These are phyloP conservation scores for Wickerhamomyces queroliae DNA, from an alignment of 805 yeast species.

Conservation along the genomic window DNA sequence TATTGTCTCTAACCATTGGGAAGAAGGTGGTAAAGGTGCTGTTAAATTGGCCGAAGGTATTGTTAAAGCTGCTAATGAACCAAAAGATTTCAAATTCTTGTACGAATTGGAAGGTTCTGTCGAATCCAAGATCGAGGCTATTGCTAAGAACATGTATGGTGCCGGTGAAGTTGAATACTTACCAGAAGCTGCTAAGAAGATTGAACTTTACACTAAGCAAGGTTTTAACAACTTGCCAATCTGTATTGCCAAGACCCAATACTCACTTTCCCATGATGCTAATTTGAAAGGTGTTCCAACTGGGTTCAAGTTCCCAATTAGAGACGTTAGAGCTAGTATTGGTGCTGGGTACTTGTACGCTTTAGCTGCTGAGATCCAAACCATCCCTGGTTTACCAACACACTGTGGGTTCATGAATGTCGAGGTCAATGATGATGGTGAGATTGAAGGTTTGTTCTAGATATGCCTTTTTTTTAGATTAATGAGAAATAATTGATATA, in stretches of 20 bases:
- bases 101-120: conserved; percentile 70
- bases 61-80: conserved; percentile 55
- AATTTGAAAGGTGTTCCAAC: conserved; percentile 90
- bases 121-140: conserved; percentile 71
- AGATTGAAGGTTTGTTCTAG: conserved; percentile 87
- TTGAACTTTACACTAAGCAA: conserved; percentile 75
- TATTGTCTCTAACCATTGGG: conserved; percentile 91
- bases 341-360: conserved; percentile 98
- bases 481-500: conserved; percentile 1
- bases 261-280: conserved; percentile 93
- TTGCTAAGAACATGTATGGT: conserved; percentile 90
- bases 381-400: conserved; percentile 96
- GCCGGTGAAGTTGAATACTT: conserved; percentile 79
- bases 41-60: conserved; percentile 79
- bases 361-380: conserved; percentile 93
- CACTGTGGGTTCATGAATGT: conserved; percentile 97
- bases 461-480: neutral
- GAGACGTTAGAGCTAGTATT: conserved; percentile 89
- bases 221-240: conserved; percentile 90
- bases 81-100: conserved; percentile 49
- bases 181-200: conserved; percentile 75
- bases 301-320: conserved; percentile 89
- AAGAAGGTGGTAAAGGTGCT: conserved; percentile 91
- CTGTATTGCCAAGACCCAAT: conserved; percentile 97
- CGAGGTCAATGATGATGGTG: conserved; percentile 85